These are phyloP conservation scores for Metahyphopichia silvanorum DNA, from an alignment of 805 yeast genomes.

Conservation along the genomic window DNA sequence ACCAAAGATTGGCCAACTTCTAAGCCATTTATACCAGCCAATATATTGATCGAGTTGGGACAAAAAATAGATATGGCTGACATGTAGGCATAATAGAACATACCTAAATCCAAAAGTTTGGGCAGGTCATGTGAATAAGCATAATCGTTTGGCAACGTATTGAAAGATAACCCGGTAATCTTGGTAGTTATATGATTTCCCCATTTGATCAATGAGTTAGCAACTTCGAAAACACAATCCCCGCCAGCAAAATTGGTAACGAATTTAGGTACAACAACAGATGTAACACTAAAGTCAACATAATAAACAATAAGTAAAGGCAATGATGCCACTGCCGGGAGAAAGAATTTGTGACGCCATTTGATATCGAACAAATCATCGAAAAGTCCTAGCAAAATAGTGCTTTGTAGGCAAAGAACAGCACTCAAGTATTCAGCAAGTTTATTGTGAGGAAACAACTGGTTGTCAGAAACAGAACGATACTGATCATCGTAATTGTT, in stretches of 20 bases:
- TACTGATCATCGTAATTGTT: constrained; percentile 38
- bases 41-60: constrained; percentile 91
- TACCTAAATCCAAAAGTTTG: constrained; percentile 70
- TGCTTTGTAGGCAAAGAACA: constrained; percentile 76
- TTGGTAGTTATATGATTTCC: constrained; percentile 30
- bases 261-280: constrained; percentile 76
- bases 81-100: constrained; percentile 84
- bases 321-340: constrained; percentile 92
- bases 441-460: constrained; percentile 72
- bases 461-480: constrained; percentile 23
- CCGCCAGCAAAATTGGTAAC: constrained; percentile 37
- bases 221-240: constrained; percentile 15
- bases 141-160: constrained; percentile 33
- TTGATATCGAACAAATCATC: constrained; percentile 94
- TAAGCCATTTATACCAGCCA: constrained; percentile 95
- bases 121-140: constrained; percentile 35
- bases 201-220: constrained; percentile 18
- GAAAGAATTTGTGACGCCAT: constrained; percentile 95
- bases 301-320: constrained; percentile 90
- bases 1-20: constrained; percentile 95
- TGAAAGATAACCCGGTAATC: constrained; percentile 36
- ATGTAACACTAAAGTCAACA: constrained; percentile 90
- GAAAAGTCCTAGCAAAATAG: constrained; percentile 80
- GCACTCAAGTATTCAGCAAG: constrained; percentile 86
- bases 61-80: constrained; percentile 87